These are phyloP conservation scores for Ganoderma meredithae DNA, from an alignment of 1,284 basidiomycete genomes.

Conservation along the genomic window DNA sequence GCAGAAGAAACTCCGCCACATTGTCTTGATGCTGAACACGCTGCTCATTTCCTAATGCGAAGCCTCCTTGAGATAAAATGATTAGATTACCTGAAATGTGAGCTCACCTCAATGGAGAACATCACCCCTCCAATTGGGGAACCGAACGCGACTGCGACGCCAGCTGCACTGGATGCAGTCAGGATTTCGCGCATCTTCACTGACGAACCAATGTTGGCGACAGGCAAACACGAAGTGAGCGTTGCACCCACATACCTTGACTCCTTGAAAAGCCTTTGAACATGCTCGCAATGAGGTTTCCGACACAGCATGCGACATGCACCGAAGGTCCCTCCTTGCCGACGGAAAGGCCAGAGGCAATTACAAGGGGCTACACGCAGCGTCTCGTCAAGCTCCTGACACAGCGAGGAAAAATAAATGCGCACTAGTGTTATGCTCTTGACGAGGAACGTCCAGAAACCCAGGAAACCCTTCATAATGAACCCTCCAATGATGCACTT, in stretches of 20 bases:
- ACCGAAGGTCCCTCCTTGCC: slow-evolving; percentile 99
- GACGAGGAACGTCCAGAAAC: slow-evolving; percentile 88
- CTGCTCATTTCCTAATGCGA: slow-evolving; percentile 91
- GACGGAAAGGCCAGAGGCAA: slow-evolving; percentile 96
- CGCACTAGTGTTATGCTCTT: slow-evolving; percentile 92
- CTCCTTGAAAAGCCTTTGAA: slow-evolving; percentile 88
- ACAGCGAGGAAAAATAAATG: slow-evolving; percentile 20
- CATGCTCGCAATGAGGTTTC: slow-evolving; percentile 84
- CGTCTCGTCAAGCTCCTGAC: background rate
- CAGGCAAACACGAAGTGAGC: background rate
- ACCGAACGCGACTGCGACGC: slow-evolving; percentile 96
- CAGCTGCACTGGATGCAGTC: slow-evolving; percentile 95
- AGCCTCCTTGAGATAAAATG: slow-evolving; percentile 3
- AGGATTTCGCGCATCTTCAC: slow-evolving; percentile 97
- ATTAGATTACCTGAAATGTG: background rate
- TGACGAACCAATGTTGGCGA: slow-evolving; percentile 41
- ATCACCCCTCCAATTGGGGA: slow-evolving; percentile 97
- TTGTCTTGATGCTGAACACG: slow-evolving; percentile 95
- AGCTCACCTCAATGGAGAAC: slow-evolving; percentile 82
- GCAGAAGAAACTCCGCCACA: slow-evolving; percentile 99
- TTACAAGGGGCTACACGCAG: slow-evolving; percentile 83
- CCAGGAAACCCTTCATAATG: slow-evolving; percentile 94
- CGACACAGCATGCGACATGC: slow-evolving; percentile 95
- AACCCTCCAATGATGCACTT: slow-evolving; percentile 99
- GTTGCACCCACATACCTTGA: slow-evolving; percentile 64